Conservation (phyloP, 192 early-diverging fungal species). For the Backusella luteola region DNA sequence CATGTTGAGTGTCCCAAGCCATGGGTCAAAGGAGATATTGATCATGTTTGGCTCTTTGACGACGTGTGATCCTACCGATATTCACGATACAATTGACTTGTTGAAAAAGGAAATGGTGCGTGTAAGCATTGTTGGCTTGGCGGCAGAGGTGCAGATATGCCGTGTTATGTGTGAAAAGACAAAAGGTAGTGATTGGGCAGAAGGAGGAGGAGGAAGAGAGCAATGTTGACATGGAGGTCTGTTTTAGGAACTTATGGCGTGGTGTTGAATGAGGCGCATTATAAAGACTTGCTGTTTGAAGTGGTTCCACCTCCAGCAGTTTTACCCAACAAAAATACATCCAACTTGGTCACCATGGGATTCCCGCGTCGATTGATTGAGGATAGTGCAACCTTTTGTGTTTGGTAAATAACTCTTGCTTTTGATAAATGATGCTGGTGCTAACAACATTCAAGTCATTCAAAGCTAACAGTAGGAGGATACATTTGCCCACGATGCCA, state of each 20-base stretch:
- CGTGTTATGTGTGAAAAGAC: conserved; percentile 73
- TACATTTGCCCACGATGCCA: conserved; percentile 86
- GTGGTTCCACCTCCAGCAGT: conserved; percentile 87
- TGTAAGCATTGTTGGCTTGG: conserved; percentile 84
- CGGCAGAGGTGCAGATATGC: conserved; percentile 88
- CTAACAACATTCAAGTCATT: conserved; percentile 47
- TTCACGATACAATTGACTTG: conserved; percentile 73
- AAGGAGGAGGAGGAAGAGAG: not conserved
- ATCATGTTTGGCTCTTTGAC: conserved; percentile 87
- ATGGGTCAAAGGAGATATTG: conserved; percentile 86
- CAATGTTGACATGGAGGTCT: not conserved
- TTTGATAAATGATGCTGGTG: not conserved
- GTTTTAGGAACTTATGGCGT: conserved; percentile 76
- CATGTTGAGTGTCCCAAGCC: conserved; percentile 81
- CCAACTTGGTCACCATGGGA: conserved; percentile 89
- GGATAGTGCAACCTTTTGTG: conserved; percentile 66
- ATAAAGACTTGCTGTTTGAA: conserved; percentile 82
- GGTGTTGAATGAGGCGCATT: conserved; percentile 78
- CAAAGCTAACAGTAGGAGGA: conserved; percentile 65
- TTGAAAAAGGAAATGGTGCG: conserved; percentile 72
- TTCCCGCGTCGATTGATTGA: conserved; percentile 68
- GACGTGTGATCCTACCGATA: conserved; percentile 93
- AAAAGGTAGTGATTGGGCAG: conserved; percentile 47
- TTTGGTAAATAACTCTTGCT: conserved; percentile 50
- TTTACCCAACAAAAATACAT: conserved; percentile 47